Evolutionary conservation across 2,329 filamentous ascomycete species (phyloP).

Genomic region (Colletotrichum lini): DNA sequence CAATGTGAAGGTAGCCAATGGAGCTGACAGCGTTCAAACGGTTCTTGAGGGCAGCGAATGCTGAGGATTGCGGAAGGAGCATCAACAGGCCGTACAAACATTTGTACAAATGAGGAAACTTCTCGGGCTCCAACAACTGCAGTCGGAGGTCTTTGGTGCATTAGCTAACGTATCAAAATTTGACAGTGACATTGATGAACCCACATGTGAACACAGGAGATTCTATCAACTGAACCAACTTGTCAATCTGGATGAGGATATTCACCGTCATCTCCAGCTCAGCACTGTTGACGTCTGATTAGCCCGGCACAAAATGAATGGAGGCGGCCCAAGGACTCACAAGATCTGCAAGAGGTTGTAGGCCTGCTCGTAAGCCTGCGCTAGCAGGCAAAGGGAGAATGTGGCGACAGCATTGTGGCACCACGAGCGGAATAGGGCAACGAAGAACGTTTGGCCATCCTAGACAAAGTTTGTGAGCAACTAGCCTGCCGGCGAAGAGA

Average conservation of each 20-base stretch:
- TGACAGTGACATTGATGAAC: constrained; percentile 48
- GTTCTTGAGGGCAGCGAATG: constrained; percentile 97
- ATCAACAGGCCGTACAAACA: constrained; percentile 97
- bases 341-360: constrained; percentile 97
- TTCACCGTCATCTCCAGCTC: constrained; percentile 99
- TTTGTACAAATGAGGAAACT: constrained; percentile 95
- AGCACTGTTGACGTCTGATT: constrained; percentile 69
- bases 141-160: constrained; percentile 83
- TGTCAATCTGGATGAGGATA: constrained; percentile 98
- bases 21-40: constrained; percentile 96
- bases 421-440: constrained; percentile 95
- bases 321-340: constrained; percentile 62
- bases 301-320: not conserved
- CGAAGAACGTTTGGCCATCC: constrained; percentile 97
- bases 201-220: constrained; percentile 97
- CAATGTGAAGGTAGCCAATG: constrained; percentile 93
- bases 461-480: constrained; percentile 51
- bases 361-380: constrained; percentile 97
- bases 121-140: constrained; percentile 94
- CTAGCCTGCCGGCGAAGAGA: not conserved
- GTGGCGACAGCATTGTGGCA: constrained; percentile 98
- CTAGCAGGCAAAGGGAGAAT: constrained; percentile 94
- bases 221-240: constrained; percentile 95
- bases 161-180: constrained; percentile 1
- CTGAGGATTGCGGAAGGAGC: constrained; percentile 97